phyloP scores from a whole-genome alignment of 192 early-diverging fungal species.

The Coemansia sp. region DNA sequence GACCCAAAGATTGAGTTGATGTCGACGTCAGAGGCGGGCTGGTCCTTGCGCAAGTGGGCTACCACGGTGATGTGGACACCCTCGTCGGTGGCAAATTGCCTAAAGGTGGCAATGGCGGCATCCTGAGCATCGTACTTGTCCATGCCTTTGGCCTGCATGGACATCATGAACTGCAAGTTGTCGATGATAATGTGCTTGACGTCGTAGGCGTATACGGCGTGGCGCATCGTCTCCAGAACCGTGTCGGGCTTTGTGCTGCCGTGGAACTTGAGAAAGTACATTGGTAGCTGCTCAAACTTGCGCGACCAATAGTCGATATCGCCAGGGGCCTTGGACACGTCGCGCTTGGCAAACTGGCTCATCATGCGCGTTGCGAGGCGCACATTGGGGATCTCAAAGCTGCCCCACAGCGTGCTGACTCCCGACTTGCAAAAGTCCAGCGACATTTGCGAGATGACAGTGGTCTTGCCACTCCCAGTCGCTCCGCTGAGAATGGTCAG shows the following conservation, averaged over 20 bases:
- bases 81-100: conserved; percentile 68
- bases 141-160: conserved; percentile 61
- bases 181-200: conserved; percentile 74
- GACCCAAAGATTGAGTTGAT: conserved; percentile 74
- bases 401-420: conserved; percentile 75
- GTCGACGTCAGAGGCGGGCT: conserved; percentile 58
- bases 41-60: conserved; percentile 72
- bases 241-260: conserved; percentile 68
- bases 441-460: conserved; percentile 70
- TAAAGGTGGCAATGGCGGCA: conserved; percentile 62
- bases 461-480: conserved; percentile 75
- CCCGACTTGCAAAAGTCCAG: conserved; percentile 70
- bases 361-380: conserved; percentile 70
- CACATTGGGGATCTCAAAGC: conserved; percentile 76
- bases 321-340: conserved; percentile 52
- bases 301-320: conserved; percentile 64
- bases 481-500: conserved; percentile 70
- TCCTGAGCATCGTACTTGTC: conserved; percentile 77
- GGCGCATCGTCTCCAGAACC: conserved; percentile 67
- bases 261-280: conserved; percentile 77
- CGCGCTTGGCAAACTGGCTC: conserved; percentile 64
- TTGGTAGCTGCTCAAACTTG: conserved; percentile 69
- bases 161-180: conserved; percentile 79
- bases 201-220: conserved; percentile 70
- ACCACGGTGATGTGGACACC: conserved; percentile 74